phyloP scores from a whole-genome alignment of 805 yeast genomes.

The Candida easanensis region DNA sequence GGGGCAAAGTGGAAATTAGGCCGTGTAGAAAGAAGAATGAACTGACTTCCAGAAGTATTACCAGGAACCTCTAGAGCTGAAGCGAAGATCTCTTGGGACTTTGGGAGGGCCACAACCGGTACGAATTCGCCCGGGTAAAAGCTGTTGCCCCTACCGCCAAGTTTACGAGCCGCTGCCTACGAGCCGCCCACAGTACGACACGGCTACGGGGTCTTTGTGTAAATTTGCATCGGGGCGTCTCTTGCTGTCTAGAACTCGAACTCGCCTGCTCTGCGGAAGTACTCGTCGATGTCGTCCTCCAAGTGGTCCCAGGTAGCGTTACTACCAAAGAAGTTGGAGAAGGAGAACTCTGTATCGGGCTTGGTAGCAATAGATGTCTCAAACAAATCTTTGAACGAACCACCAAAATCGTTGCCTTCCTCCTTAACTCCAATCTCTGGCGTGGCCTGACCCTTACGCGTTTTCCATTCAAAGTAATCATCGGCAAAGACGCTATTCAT shows the following conservation, averaged over 20 bases:
- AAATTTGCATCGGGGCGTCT: no score
- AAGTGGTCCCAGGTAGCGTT: conserved; percentile 3
- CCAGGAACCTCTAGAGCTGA: no score
- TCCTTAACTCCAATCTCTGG: background rate
- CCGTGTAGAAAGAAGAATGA: no score
- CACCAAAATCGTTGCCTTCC: conserved; percentile 6
- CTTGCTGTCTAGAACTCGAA: background rate
- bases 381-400: conserved; percentile 12
- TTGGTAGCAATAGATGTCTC: conserved; percentile 9
- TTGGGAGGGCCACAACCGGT: no score
- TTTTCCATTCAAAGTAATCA: conserved; percentile 7
- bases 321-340: conserved; percentile 7
- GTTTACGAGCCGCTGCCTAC: no score
- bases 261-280: conserved; percentile 10
- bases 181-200: no score
- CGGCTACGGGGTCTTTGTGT: no score
- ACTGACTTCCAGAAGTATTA: no score
- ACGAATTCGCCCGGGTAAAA: no score
- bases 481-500: conserved; percentile 4
- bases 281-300: conserved; percentile 11
- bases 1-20: no score
- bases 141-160: no score
- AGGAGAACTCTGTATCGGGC: conserved; percentile 7
- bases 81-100: no score
- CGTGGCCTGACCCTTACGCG: background rate